Conservation (phyloP, 257 asterid species). For the Jacaranda mimosifolia region DNA sequence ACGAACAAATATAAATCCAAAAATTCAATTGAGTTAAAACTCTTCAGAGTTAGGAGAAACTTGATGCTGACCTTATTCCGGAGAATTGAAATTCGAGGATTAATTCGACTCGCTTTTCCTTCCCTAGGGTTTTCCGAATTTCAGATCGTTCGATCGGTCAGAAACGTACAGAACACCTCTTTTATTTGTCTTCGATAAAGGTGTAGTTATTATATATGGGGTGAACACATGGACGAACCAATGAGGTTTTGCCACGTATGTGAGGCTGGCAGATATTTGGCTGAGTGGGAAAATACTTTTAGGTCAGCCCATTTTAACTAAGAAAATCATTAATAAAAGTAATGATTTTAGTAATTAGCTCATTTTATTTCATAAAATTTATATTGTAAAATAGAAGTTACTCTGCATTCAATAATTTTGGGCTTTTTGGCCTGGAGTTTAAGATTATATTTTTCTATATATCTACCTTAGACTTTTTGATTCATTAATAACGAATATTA, state of each 20-base stretch:
- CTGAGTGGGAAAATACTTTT: constrained; percentile 17
- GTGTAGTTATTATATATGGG: neutral
- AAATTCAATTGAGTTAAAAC: neutral
- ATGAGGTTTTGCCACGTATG: constrained; percentile 36
- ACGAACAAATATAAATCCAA: neutral
- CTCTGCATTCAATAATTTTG: too few relatives aligned
- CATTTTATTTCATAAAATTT: too few relatives aligned
- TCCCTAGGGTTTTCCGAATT: constrained; percentile 31
- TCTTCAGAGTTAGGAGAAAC: neutral
- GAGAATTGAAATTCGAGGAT: constrained; percentile 12
- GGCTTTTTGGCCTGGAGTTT: too few relatives aligned
- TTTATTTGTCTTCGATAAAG: neutral
- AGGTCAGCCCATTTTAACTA: neutral
- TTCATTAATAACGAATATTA: too few relatives aligned
- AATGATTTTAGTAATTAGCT: too few relatives aligned
- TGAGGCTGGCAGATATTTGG: constrained; percentile 1
- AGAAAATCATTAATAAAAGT: too few relatives aligned
- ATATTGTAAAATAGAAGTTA: too few relatives aligned
- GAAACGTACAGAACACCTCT: neutral
- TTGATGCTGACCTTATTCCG: constrained; percentile 26
- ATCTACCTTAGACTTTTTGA: too few relatives aligned
- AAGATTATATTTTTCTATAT: too few relatives aligned
- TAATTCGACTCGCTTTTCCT: neutral
- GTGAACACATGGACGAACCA: constrained; percentile 39
- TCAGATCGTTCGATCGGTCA: constrained; percentile 34